Evolutionary conservation across 306 rosid species (phyloP).

Genomic region (Casuarina equisetifolia): DNA sequence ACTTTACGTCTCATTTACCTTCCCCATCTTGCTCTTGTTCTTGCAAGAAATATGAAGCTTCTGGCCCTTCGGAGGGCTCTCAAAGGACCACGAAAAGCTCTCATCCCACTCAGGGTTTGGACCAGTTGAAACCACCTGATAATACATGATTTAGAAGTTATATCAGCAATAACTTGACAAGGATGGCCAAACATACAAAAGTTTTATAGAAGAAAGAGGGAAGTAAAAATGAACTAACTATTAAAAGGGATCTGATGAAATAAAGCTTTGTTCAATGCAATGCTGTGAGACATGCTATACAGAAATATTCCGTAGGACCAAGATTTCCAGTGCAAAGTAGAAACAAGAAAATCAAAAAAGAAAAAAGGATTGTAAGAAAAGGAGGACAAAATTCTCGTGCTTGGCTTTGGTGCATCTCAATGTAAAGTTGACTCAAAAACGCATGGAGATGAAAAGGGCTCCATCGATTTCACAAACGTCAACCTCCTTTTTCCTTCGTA

Average conservation of each 20-base stretch:
- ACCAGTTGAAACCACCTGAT: constrained; percentile 91
- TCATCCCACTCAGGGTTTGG: constrained; percentile 98
- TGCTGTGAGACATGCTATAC: neutral
- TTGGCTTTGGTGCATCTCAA: neutral
- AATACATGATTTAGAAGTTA: constrained; percentile 11
- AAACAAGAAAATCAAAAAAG: neutral
- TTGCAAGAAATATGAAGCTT: constrained; percentile 98
- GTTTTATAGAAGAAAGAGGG: neutral
- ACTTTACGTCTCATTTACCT: constrained; percentile 46
- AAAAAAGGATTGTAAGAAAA: neutral
- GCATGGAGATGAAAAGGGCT: neutral
- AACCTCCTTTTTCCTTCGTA: neutral
- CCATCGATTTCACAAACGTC: neutral
- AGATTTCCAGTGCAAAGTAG: neutral
- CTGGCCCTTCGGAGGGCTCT: constrained; percentile 99
- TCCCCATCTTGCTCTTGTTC: constrained; percentile 99
- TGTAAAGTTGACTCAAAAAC: no score
- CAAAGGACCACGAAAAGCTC: constrained; percentile 93
- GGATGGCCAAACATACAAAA: neutral
- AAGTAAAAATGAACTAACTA: neutral
- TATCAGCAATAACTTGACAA: neutral
- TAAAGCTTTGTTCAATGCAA: neutral
- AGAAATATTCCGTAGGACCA: neutral
- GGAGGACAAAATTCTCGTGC: neutral
- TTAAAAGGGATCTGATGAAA: neutral